phyloP scores from a whole-genome alignment of 2,329 filamentous ascomycete species.

The Lecanicillium sp. region DNA sequence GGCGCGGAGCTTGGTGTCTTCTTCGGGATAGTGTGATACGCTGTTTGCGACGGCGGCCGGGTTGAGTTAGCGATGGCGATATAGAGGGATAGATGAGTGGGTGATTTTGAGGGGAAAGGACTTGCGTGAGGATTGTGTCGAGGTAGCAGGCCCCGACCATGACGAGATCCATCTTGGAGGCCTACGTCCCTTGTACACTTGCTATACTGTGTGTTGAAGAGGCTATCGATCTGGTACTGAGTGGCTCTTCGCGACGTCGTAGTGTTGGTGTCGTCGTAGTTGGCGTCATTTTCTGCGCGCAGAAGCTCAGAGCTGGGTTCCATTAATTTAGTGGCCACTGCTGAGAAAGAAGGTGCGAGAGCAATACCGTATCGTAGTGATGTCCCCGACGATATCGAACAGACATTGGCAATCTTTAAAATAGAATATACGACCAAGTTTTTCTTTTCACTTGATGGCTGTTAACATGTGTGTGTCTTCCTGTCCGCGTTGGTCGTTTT shows the following conservation, averaged over 20 bases:
- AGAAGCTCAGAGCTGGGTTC: too few relatives aligned
- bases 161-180: slow-evolving; percentile 52
- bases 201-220: neutral
- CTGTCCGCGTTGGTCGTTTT: too few relatives aligned
- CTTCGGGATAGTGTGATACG: slow-evolving; percentile 58
- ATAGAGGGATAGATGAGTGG: slow-evolving; percentile 11
- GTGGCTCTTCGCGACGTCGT: neutral
- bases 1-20: slow-evolving; percentile 69
- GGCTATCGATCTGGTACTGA: neutral
- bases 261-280: too few relatives aligned
- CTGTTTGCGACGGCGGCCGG: slow-evolving; percentile 31
- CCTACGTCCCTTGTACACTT: neutral
- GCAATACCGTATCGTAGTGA: neutral
- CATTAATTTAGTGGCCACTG: too few relatives aligned
- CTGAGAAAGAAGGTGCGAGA: too few relatives aligned
- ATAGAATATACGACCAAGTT: too few relatives aligned
- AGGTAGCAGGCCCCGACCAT: slow-evolving; percentile 64
- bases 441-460: too few relatives aligned
- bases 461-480: too few relatives aligned
- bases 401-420: too few relatives aligned
- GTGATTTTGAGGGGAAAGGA: neutral
- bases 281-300: too few relatives aligned
- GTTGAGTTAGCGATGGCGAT: neutral
- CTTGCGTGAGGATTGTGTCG: slow-evolving; percentile 62
- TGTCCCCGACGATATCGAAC: neutral